Percentiles rank a stretch among this genome's conserved stretches.
Conservation (phyloP, 768 basidiomycete species). For the Xerocomellus intermedius region DNA sequence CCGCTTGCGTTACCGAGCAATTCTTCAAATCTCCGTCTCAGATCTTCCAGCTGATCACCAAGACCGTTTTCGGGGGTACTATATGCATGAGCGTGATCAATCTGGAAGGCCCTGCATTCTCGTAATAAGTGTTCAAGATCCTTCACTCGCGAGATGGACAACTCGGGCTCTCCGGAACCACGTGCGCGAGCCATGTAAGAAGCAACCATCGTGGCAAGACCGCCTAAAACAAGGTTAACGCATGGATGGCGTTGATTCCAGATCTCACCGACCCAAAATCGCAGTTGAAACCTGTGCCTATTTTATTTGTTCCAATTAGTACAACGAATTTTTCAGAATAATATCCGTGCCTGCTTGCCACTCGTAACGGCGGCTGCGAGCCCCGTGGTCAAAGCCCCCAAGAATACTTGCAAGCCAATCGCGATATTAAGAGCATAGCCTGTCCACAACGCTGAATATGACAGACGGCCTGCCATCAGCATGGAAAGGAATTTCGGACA, state of each 20-base stretch:
- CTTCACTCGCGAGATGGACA: constrained; percentile 51
- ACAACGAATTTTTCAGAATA: too few species aligned
- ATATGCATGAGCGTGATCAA: constrained; percentile 52
- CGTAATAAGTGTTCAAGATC: constrained; percentile 69
- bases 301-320: neutral
- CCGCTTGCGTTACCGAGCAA: constrained; percentile 26
- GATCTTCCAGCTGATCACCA: neutral
- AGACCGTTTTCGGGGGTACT: constrained; percentile 9
- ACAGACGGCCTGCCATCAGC: neutral
- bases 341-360: constrained; percentile 36
- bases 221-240: constrained; percentile 40
- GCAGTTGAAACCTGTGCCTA: constrained; percentile 40
- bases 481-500: neutral
- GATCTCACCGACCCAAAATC: constrained; percentile 35
- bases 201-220: constrained; percentile 64
- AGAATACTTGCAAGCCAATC: constrained; percentile 59
- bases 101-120: constrained; percentile 52
- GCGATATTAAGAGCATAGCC: constrained; percentile 43
- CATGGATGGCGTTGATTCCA: neutral
- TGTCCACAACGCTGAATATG: constrained; percentile 30
- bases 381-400: constrained; percentile 68
- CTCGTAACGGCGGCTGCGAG: constrained; percentile 47
- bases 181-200: constrained; percentile 70
- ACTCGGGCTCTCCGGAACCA: constrained; percentile 68
- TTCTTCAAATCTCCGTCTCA: constrained; percentile 30